Evolutionary conservation across 1,284 basidiomycete genomes (phyloP).

Genomic region (Exobasidium rhododendri): DNA sequence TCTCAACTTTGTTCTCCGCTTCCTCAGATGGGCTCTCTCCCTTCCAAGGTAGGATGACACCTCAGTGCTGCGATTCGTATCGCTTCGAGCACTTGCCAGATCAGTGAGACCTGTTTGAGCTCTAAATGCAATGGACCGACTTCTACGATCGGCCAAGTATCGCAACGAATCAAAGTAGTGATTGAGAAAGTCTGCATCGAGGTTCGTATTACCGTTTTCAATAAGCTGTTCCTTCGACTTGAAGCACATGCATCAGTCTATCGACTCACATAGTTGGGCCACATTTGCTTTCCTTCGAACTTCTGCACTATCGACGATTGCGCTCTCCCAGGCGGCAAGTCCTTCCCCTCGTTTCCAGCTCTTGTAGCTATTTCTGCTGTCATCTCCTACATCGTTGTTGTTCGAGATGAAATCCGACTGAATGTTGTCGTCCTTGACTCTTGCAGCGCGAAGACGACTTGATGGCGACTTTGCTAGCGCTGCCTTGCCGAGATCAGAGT

Average conservation of each 20-base stretch:
- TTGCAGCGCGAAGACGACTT: constrained; percentile 3
- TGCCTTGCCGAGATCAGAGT: not conserved
- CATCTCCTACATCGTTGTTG: constrained; percentile 25
- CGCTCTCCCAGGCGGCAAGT: constrained; percentile 49
- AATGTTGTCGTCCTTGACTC: constrained; percentile 16
- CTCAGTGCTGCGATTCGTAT: constrained; percentile 66
- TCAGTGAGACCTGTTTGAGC: constrained; percentile 30
- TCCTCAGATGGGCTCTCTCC: constrained; percentile 49
- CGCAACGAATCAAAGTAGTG: constrained; percentile 54
- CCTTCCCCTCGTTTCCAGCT: constrained; percentile 43
- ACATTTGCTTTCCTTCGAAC: constrained; percentile 52
- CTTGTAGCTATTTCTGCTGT: constrained; percentile 40
- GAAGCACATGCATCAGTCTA: not conserved
- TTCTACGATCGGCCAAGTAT: constrained; percentile 45
- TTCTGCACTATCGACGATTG: constrained; percentile 42
- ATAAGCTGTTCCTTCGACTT: too few relatives aligned
- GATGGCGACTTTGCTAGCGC: constrained; percentile 2
- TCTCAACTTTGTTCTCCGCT: constrained; percentile 48
- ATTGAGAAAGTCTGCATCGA: constrained; percentile 52
- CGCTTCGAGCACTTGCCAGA: not conserved
- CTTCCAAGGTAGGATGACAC: constrained; percentile 40
- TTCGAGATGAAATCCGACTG: not conserved
- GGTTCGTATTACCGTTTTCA: not conserved
- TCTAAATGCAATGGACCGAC: constrained; percentile 70
- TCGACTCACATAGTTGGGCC: constrained; percentile 44